These are phyloP conservation scores for Lactarius pseudohatsudake DNA, from an alignment of 768 basidiomycete species.

Conservation along the genomic window DNA sequence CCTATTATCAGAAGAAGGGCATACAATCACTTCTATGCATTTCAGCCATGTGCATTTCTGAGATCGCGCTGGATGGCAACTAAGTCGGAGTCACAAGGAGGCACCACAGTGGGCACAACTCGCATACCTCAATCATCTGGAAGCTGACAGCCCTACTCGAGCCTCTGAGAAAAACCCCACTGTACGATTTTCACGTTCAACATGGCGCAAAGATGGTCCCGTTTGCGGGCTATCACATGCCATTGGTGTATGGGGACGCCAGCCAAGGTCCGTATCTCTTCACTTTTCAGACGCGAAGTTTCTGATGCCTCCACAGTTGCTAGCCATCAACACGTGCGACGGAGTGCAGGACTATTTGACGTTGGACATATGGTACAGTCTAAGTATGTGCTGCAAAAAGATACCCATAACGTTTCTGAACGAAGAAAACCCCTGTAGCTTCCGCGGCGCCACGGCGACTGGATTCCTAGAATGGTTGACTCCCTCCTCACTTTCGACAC, in stretches of 20 bases:
- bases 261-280: conserved; percentile 61
- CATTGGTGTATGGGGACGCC: conserved; percentile 76
- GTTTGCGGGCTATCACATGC: conserved; percentile 96
- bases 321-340: conserved; percentile 88
- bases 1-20: neutral
- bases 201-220: conserved; percentile 92
- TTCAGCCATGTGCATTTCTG: neutral
- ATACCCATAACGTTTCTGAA: neutral
- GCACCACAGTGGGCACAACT: conserved; percentile 4
- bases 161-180: conserved; percentile 58
- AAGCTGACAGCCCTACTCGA: neutral
- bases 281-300: conserved; percentile 1
- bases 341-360: conserved; percentile 85
- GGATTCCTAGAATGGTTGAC: conserved; percentile 88
- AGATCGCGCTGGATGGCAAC: conserved; percentile 10
- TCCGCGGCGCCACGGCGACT: conserved; percentile 75
- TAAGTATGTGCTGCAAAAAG: conserved; percentile 50
- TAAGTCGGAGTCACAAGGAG: conserved; percentile 2
- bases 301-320: conserved; percentile 53
- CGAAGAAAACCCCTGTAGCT: conserved; percentile 44
- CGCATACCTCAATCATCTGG: neutral
- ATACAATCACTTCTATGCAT: too few relatives aligned
- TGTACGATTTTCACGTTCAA: conserved; percentile 87
- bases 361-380: conserved; percentile 99
- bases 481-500: conserved; percentile 71